phyloP scores from a whole-genome alignment of 768 basidiomycete genomes.

The Panaeolus papilionaceus region DNA sequence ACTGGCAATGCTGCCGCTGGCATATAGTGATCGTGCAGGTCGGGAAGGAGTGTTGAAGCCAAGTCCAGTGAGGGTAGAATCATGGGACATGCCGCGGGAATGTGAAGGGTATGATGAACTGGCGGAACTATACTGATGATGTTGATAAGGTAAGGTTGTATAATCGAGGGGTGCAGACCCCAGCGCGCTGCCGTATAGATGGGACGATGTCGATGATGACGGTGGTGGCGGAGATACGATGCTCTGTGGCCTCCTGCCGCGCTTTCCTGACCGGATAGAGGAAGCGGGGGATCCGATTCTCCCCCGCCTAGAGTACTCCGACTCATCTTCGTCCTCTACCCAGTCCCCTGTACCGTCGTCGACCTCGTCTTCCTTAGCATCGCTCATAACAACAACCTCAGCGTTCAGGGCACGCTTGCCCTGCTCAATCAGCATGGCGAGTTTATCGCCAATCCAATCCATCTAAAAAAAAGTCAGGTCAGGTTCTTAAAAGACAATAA shows the following conservation, averaged over 20 bases:
- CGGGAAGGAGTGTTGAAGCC: slow-evolving; percentile 1
- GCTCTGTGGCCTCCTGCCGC: slow-evolving; percentile 29
- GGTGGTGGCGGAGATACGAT: slow-evolving; percentile 28
- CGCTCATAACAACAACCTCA: slow-evolving; percentile 83
- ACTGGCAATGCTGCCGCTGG: slow-evolving; percentile 9
- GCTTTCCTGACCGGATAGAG: slow-evolving; percentile 31
- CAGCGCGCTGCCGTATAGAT: slow-evolving; percentile 14
- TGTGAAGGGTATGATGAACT: background rate
- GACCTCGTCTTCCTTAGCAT: slow-evolving; percentile 73
- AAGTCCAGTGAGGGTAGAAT: slow-evolving; percentile 22
- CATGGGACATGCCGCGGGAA: slow-evolving; percentile 28
- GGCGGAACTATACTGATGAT: slow-evolving; percentile 6
- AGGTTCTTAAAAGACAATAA: background rate
- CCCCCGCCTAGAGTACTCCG: slow-evolving; percentile 22
- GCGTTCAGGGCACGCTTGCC: slow-evolving; percentile 77
- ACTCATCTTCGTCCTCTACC: slow-evolving; percentile 65
- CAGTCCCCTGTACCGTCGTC: slow-evolving; percentile 80
- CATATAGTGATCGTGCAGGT: slow-evolving; percentile 2
- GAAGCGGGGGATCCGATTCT: slow-evolving; percentile 33
- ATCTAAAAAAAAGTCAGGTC: slow-evolving; percentile 52
- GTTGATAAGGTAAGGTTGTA: slow-evolving; percentile 8
- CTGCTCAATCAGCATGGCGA: slow-evolving; percentile 75
- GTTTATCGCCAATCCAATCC: slow-evolving; percentile 82
- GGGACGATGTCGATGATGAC: slow-evolving; percentile 1
- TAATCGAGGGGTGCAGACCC: slow-evolving; percentile 17